Conservation (phyloP, 306 rosid genomes). For the Cicer pinnatifidum region DNA sequence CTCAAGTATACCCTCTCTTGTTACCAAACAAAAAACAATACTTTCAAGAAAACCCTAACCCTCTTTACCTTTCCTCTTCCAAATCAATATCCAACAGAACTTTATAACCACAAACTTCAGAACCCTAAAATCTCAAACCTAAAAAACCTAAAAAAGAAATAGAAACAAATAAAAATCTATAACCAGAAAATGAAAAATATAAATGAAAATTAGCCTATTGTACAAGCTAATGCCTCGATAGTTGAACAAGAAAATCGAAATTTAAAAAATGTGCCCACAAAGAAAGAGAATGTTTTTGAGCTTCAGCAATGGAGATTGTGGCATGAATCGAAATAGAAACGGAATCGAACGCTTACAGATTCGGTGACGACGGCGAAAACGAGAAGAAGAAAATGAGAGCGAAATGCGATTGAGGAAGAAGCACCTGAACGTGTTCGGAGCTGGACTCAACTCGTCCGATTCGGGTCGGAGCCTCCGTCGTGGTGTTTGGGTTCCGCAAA, state of each 20-base stretch:
- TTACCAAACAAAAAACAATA: conserved; percentile 47
- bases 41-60: conserved; percentile 62
- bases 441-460: conserved; percentile 46
- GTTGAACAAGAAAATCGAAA: conserved; percentile 21
- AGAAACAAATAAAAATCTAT: conserved; percentile 38
- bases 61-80: conserved; percentile 44
- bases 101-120: conserved; percentile 50
- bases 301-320: conserved; percentile 35
- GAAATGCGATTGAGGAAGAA: conserved; percentile 48
- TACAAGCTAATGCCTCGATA: conserved; percentile 44
- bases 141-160: conserved; percentile 2
- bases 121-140: conserved; percentile 71
- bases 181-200: conserved; percentile 7
- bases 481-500: conserved; percentile 43
- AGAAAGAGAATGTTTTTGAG: conserved; percentile 40
- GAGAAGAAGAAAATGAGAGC: conserved; percentile 44
- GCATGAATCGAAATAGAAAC: conserved; percentile 49
- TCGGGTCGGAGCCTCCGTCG: conserved; percentile 57
- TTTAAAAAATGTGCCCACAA: conserved; percentile 33
- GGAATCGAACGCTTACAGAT: conserved; percentile 59
- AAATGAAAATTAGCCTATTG: conserved; percentile 42
- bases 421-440: conserved; percentile 42
- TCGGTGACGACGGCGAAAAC: conserved; percentile 38
- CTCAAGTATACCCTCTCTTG: conserved; percentile 8
- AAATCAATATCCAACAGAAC: conserved; percentile 49